Conservation (phyloP, 2,329 filamentous ascomycete genomes). For the Penicillium sp. region DNA sequence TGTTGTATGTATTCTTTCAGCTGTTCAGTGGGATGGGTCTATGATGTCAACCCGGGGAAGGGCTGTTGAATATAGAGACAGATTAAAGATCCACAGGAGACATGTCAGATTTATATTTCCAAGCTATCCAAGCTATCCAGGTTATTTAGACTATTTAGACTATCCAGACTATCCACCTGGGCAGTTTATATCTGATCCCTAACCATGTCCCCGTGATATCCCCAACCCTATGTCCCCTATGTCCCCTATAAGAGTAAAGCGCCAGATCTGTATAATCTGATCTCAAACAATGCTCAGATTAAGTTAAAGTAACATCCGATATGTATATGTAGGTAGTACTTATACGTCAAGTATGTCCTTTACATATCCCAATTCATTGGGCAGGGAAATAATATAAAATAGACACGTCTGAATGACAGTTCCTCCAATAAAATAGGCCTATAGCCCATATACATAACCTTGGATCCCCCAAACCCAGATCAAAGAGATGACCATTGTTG, state of each 20-base stretch:
- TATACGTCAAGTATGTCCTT: no score
- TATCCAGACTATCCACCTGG: not conserved
- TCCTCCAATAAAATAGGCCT: not conserved
- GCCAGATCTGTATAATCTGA: not conserved
- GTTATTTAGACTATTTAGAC: no score
- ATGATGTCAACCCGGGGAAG: slow-evolving; percentile 6
- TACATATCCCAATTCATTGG: not conserved
- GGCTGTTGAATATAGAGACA: not conserved
- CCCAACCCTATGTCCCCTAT: not conserved
- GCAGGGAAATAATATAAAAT: slow-evolving; percentile 4
- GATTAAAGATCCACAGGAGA: not conserved
- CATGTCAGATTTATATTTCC: not conserved
- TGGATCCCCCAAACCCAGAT: slow-evolving; percentile 9
- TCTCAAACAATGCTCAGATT: not conserved
- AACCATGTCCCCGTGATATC: not conserved
- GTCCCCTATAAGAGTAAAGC: not conserved
- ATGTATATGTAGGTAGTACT: no score
- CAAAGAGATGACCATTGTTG: slow-evolving; percentile 21
- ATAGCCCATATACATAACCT: not conserved
- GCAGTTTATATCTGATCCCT: not conserved
- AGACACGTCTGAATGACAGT: slow-evolving; percentile 6
- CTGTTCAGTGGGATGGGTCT: not conserved
- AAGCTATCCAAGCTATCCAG: not conserved
- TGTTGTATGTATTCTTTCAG: not conserved
- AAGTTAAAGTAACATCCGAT: not conserved